Percentiles rank a stretch among this genome's conserved stretches.
Conservation (phyloP, 495 filamentous ascomycete species). For the Astrothelium macrocarpum region DNA sequence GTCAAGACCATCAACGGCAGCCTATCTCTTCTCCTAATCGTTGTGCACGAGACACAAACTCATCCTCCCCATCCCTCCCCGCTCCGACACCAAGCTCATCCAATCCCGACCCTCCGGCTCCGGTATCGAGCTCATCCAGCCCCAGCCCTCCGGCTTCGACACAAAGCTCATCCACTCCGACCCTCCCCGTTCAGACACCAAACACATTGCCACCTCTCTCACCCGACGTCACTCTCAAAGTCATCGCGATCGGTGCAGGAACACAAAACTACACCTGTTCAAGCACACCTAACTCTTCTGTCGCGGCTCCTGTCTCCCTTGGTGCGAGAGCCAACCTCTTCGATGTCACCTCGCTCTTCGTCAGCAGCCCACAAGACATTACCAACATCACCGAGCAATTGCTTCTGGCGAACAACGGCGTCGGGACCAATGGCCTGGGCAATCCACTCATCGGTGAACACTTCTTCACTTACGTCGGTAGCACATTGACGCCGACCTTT, state of each 20-base stretch:
- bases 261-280: slow-evolving; percentile 26
- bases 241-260: slow-evolving; percentile 21
- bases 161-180: neutral
- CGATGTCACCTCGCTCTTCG: slow-evolving; percentile 14
- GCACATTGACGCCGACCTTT: slow-evolving; percentile 13
- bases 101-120: too few relatives aligned
- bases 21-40: neutral
- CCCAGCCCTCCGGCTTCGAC: neutral
- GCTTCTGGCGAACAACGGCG: slow-evolving; percentile 3
- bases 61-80: neutral
- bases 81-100: neutral
- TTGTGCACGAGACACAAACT: neutral
- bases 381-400: slow-evolving; percentile 4
- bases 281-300: neutral
- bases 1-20: neutral
- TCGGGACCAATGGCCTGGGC: slow-evolving; percentile 8
- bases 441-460: slow-evolving; percentile 15
- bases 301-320: slow-evolving; percentile 6
- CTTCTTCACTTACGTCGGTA: slow-evolving; percentile 14
- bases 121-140: neutral
- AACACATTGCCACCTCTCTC: neutral
- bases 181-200: slow-evolving; percentile 1
- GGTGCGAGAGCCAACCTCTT: slow-evolving; percentile 21
- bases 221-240: slow-evolving; percentile 9
- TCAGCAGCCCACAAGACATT: neutral